phyloP scores from a whole-genome alignment of 1,284 basidiomycete genomes.

The Ceratobasidium sp. region DNA sequence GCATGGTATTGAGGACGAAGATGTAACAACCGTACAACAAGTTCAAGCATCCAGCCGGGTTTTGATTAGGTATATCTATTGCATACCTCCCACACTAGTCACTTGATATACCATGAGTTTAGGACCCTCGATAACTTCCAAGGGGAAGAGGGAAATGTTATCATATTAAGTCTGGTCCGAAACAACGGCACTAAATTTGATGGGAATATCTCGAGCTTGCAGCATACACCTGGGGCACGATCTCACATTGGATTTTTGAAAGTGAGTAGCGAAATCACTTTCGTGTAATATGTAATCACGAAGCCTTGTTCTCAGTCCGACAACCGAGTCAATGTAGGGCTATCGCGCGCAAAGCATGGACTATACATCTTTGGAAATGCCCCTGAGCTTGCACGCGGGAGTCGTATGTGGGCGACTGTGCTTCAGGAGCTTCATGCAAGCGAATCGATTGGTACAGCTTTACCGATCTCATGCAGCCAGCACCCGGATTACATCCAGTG shows the following conservation, averaged over 20 bases:
- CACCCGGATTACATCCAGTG: constrained; percentile 64
- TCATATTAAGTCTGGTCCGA: constrained; percentile 78
- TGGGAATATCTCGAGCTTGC: constrained; percentile 4
- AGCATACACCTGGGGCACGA: constrained; percentile 50
- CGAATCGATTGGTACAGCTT: constrained; percentile 64
- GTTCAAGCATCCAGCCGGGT: constrained; percentile 67
- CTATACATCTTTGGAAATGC: constrained; percentile 80
- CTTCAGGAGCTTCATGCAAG: constrained; percentile 67
- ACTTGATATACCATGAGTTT: not conserved
- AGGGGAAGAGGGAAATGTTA: constrained; percentile 62
- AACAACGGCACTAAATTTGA: constrained; percentile 65
- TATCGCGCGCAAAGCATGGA: constrained; percentile 80
- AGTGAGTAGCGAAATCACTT: constrained; percentile 58
- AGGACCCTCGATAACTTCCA: constrained; percentile 84
- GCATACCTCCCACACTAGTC: not conserved
- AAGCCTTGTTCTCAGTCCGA: constrained; percentile 47
- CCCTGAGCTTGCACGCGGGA: constrained; percentile 63
- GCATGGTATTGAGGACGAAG: constrained; percentile 60
- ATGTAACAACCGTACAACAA: constrained; percentile 59
- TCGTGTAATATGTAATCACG: not conserved
- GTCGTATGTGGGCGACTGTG: constrained; percentile 71
- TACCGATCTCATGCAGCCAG: constrained; percentile 71
- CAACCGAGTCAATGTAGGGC: constrained; percentile 67
- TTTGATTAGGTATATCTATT: constrained; percentile 44
- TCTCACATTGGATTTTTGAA: constrained; percentile 77